Evolutionary conservation across 225 moss, liverwort and hornwort species (phyloP), one percentile per base, ranked within the genome.

Genomic region (Rhytidiadelphus loreus): DNA sequence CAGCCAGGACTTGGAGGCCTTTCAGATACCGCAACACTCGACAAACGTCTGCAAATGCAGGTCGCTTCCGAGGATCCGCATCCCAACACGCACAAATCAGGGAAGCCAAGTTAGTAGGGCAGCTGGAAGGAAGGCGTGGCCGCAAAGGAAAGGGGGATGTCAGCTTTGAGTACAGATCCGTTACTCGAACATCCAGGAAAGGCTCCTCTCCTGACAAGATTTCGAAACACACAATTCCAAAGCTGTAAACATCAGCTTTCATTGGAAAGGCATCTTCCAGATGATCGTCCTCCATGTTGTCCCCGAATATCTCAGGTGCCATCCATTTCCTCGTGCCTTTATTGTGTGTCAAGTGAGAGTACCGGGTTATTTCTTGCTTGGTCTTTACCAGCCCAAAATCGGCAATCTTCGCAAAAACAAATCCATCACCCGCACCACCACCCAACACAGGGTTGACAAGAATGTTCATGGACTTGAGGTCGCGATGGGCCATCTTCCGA

Each of bases 211-310:
- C 82, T 16, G 82, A 59, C 28, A 88, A 61, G 13, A 90, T 89
- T 44, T 88, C 88, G 11, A 21, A 92, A 30, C 82, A 90, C 28
- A 88, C 17, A 24, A 90, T 24, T 52, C 69, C 92, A 29, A 90
- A 86, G 88, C 88, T 86, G 44, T 92, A 90, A 28, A 92, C 85
- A 77, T 92, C 90, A 30, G 70, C 64, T 88, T 87, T 87, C 85
- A 90, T 86, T 0, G 72, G 85, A 77, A 43, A 89, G 2, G 85
- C 86, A 9, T 72, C 14, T 29, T 57, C 80, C 25, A 83, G 7
- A 82, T 87, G 88, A 55, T 53, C 50, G 56, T 85, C 85, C 28
- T 92, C 44, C 13, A 28, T n/a, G 37, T 92, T 82, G 52, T 25
- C 35, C n/a, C 7, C 9, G 9, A 87, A 85, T 30, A 83, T 59